Evolutionary conservation across 2,329 filamentous ascomycete species (phyloP).

Genomic region (Massarina eburnea): DNA sequence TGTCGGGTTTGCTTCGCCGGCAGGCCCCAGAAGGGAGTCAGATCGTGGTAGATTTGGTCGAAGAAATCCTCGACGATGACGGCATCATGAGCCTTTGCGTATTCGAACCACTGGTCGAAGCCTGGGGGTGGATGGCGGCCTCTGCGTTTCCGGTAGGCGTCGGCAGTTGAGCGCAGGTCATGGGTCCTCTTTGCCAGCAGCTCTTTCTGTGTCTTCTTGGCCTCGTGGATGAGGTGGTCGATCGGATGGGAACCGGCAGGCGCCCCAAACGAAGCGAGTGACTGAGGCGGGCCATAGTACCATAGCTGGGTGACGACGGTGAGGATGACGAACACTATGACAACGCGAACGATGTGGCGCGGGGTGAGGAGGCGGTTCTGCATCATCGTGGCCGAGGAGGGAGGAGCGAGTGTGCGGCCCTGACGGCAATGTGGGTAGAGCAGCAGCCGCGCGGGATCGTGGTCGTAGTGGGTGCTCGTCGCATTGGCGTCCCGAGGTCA

Average conservation of each 20-base stretch:
- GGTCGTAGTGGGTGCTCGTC: not conserved
- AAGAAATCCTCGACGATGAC: constrained; percentile 54
- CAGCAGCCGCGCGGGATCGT: not conserved
- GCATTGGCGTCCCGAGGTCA: not conserved
- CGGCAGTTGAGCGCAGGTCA: constrained; percentile 42
- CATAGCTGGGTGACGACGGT: constrained; percentile 1
- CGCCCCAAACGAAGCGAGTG: no score
- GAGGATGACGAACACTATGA: constrained; percentile 1
- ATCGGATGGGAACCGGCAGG: constrained; percentile 37
- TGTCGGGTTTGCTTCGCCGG: constrained; percentile 45
- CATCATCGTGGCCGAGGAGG: not conserved
- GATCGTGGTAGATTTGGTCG: constrained; percentile 54
- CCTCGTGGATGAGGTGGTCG: constrained; percentile 39
- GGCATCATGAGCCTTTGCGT: constrained; percentile 45
- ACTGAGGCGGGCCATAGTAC: not conserved
- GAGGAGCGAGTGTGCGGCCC: not conserved
- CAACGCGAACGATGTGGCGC: constrained; percentile 1
- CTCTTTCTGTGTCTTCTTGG: constrained; percentile 31
- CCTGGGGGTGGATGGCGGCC: constrained; percentile 54
- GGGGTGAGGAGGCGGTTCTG: constrained; percentile 1
- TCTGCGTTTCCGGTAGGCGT: constrained; percentile 46
- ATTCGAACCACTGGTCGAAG: constrained; percentile 53
- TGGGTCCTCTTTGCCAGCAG: constrained; percentile 42
- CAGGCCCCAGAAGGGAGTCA: constrained; percentile 54
- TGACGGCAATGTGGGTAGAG: no score